A percentile compares a stretch with the other conserved stretches of the same genome.
Evolutionary conservation across 139 green algal genomes (phyloP).

Genomic region (Chlamydomonas sphaeroides): DNA sequence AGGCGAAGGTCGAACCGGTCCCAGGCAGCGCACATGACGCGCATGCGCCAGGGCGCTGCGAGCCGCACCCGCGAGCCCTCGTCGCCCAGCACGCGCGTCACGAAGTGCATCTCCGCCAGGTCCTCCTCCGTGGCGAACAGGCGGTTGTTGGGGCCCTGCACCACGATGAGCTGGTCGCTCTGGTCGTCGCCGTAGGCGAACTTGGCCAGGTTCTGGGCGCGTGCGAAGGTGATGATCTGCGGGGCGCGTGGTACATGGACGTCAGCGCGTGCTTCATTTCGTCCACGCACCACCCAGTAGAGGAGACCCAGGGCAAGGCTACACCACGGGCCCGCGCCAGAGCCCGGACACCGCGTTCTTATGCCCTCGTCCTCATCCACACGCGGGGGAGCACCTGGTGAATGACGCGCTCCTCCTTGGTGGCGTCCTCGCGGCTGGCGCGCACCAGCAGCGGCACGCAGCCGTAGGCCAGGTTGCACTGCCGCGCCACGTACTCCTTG

Average conservation of each 20-base stretch:
- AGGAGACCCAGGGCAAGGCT: too few relatives aligned
- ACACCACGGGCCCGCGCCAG: too few relatives aligned
- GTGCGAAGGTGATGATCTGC: constrained; percentile 28
- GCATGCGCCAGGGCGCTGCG: too few relatives aligned
- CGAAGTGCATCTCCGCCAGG: constrained; percentile 50
- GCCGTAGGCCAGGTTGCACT: constrained; percentile 53
- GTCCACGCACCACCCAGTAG: too few relatives aligned
- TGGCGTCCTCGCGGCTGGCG: background rate
- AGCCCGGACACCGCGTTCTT: too few relatives aligned
- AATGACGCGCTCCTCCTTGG: constrained; percentile 6
- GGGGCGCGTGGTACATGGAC: too few relatives aligned
- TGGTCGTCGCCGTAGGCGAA: constrained; percentile 38
- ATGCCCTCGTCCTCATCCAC: too few relatives aligned
- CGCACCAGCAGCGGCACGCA: constrained; percentile 49
- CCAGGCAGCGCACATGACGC: too few relatives aligned
- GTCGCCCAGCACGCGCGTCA: constrained; percentile 42
- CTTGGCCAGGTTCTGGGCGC: constrained; percentile 15
- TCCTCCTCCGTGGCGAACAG: constrained; percentile 37
- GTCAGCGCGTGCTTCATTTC: too few relatives aligned
- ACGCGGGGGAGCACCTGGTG: constrained; percentile 23
- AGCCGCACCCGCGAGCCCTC: constrained; percentile 24
- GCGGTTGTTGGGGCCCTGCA: constrained; percentile 40
- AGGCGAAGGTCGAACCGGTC: too few relatives aligned
- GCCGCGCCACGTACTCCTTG: background rate
- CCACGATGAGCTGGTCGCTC: constrained; percentile 57